These are phyloP conservation scores for Rubroboletus pulcherrimus DNA, from an alignment of 768 basidiomycete species.

Conservation along the genomic window DNA sequence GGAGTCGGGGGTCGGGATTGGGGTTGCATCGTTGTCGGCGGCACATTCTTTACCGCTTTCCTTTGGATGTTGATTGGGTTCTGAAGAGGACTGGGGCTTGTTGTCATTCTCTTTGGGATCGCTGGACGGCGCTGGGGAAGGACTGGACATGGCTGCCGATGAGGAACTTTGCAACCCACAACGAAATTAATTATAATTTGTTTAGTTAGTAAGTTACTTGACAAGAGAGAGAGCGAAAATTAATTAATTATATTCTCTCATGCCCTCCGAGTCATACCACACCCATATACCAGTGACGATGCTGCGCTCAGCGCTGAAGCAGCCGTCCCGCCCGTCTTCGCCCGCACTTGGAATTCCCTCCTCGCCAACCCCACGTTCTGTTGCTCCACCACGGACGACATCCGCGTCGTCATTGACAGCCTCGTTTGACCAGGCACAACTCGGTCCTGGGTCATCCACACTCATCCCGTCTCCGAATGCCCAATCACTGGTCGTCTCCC, in stretches of 20 bases:
- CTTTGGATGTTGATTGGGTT: not conserved
- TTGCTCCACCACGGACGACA: conserved; percentile 10
- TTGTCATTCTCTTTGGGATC: not conserved
- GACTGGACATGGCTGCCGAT: conserved; percentile 14
- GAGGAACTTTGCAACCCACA: not conserved
- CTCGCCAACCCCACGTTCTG: conserved; percentile 24
- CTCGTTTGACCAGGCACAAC: conserved; percentile 4
- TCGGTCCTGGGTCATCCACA: conserved; percentile 10
- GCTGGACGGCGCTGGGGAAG: conserved; percentile 1
- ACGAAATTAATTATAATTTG: not conserved
- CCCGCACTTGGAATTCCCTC: conserved; percentile 14
- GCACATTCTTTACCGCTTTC: conserved; percentile 3
- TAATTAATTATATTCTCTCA: conserved; percentile 1
- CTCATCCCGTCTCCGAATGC: conserved; percentile 17
- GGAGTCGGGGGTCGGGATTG: not conserved
- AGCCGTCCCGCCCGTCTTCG: conserved; percentile 29
- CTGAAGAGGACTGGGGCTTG: not conserved
- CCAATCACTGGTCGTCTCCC: conserved; percentile 25
- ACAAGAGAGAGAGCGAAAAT: not conserved
- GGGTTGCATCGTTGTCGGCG: not conserved
- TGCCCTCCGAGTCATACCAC: conserved; percentile 5
- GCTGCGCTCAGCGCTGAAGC: conserved; percentile 56
- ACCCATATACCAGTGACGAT: conserved; percentile 16
- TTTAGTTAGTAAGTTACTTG: not conserved
- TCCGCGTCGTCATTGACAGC: conserved; percentile 18